Conservation (phyloP, 2,329 filamentous ascomycete species). For the Neophaeococcomyces mojaviensis region DNA sequence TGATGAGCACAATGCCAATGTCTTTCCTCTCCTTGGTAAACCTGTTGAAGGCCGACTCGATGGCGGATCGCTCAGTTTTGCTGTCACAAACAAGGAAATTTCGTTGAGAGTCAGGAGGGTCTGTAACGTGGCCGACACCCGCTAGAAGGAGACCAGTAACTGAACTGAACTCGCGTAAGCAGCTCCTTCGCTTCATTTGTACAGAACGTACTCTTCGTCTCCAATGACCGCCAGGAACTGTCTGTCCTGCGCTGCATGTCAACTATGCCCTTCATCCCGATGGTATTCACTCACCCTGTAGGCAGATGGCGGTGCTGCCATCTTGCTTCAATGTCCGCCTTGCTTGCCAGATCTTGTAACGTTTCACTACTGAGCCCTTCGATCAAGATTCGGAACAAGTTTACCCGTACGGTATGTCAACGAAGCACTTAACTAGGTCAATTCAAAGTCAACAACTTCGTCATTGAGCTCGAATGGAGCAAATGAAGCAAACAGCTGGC, state of each 20-base stretch:
- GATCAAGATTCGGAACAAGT: no score
- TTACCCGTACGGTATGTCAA: no score
- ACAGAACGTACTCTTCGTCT: constrained; percentile 61
- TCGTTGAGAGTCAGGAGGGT: constrained; percentile 81
- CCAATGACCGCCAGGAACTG: constrained; percentile 97
- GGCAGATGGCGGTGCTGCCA: constrained; percentile 53
- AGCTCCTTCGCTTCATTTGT: constrained; percentile 3
- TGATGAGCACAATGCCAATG: constrained; percentile 93
- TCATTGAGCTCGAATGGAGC: not conserved
- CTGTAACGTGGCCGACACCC: constrained; percentile 90
- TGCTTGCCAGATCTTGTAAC: not conserved
- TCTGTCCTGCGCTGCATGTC: constrained; percentile 53
- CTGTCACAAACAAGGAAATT: constrained; percentile 95
- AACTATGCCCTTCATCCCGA: not conserved
- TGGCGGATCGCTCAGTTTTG: constrained; percentile 82
- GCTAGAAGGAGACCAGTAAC: constrained; percentile 92
- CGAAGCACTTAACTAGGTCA: no score
- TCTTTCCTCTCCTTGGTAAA: constrained; percentile 90
- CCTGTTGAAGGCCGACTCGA: constrained; percentile 81
- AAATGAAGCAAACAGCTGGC: not conserved
- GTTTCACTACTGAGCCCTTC: no score
- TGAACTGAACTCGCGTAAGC: constrained; percentile 53
- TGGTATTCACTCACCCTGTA: constrained; percentile 41
- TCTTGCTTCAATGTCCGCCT: constrained; percentile 25
- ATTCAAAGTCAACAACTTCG: not conserved